These are phyloP conservation scores for Microthyrium microscopicum DNA, from an alignment of 2,329 filamentous ascomycete species.

Conservation along the genomic window DNA sequence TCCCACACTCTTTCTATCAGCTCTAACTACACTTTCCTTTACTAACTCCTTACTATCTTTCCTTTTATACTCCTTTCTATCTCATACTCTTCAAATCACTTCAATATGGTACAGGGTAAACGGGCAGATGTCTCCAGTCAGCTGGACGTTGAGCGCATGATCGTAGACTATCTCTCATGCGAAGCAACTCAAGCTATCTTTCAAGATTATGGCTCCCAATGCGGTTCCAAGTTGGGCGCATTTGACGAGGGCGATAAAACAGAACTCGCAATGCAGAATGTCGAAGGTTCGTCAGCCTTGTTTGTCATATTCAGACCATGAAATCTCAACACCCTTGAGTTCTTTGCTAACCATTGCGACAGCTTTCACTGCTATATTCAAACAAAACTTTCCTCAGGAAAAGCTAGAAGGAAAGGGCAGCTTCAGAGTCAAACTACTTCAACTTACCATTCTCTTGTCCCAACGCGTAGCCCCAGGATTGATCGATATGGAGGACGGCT, in stretches of 20 bases:
- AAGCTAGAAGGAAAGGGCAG: no score
- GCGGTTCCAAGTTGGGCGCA: constrained; percentile 12
- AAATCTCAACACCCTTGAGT: no score
- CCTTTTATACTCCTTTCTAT: neutral
- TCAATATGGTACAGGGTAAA: neutral
- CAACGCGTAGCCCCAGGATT: no score
- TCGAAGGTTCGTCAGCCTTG: no score
- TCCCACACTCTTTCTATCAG: no score
- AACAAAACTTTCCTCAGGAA: constrained; percentile 22
- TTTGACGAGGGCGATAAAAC: constrained; percentile 1
- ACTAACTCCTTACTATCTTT: neutral
- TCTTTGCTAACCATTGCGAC: no score
- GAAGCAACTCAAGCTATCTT: constrained; percentile 28
- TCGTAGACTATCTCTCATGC: constrained; percentile 39
- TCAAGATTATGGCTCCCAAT: constrained; percentile 14
- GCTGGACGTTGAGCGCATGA: constrained; percentile 35
- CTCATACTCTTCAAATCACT: neutral
- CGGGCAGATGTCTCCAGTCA: constrained; percentile 11
- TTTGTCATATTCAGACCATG: no score
- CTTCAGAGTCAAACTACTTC: no score
- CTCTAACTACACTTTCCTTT: neutral
- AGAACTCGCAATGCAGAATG: no score
- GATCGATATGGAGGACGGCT: no score
- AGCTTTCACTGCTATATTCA: constrained; percentile 29
- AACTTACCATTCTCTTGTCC: no score